Evolutionary conservation across 2,329 filamentous ascomycete species (phyloP).

Genomic region (Coniochaeta prunicola): DNA sequence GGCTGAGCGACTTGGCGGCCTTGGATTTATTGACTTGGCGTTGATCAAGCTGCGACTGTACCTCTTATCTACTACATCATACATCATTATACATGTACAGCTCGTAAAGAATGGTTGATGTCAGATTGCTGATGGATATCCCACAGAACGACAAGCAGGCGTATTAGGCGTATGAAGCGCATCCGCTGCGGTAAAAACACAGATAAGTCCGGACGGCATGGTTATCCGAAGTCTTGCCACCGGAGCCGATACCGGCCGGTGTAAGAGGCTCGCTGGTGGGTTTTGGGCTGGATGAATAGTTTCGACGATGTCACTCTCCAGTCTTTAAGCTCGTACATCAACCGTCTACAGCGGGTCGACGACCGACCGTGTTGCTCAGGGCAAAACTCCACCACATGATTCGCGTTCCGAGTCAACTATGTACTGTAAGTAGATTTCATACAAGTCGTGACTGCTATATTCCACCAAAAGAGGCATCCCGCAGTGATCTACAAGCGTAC

Average conservation of each 20-base stretch:
- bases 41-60: too few species aligned
- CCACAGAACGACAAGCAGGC: background rate
- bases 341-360: background rate
- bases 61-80: too few species aligned
- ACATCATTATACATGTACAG: too few species aligned
- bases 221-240: background rate
- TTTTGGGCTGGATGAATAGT: background rate
- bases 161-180: background rate
- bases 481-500: background rate
- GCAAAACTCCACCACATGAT: background rate
- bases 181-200: background rate
- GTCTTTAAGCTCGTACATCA: background rate
- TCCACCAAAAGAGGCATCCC: background rate
- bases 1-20: background rate
- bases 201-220: background rate
- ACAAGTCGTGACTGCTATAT: too few species aligned
- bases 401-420: too few species aligned
- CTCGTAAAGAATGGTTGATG: background rate
- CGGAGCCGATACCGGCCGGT: background rate
- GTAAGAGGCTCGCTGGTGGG: background rate
- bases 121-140: background rate
- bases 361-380: background rate
- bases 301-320: background rate
- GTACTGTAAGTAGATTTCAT: too few species aligned
- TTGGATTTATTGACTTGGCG: too few species aligned